Conservation (phyloP, 2,329 filamentous ascomycete genomes). For the Alternaria brassicicola region DNA sequence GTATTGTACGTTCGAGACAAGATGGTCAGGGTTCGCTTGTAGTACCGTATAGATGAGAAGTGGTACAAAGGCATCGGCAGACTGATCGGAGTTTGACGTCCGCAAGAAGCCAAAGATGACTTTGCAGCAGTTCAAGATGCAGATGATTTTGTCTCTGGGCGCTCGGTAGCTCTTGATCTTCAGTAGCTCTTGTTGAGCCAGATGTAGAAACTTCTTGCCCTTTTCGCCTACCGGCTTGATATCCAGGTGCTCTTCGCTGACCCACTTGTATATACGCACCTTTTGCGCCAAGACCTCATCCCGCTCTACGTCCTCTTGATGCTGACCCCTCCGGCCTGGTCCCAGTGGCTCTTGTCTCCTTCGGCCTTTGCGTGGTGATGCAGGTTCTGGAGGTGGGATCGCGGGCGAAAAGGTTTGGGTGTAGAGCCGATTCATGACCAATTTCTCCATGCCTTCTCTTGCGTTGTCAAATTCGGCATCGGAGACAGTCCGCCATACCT, state of each 20-base stretch:
- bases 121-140: constrained; percentile 97
- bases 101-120: constrained; percentile 96
- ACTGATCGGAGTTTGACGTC: constrained; percentile 91
- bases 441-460: constrained; percentile 97
- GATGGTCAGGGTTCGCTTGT: constrained; percentile 90
- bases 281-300: constrained; percentile 97
- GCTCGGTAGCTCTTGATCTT: constrained; percentile 98
- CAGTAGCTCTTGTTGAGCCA: constrained; percentile 91
- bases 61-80: constrained; percentile 89
- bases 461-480: constrained; percentile 99
- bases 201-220: constrained; percentile 81
- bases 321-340: constrained; percentile 88
- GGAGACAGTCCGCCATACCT: constrained; percentile 94
- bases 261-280: constrained; percentile 95
- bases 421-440: constrained; percentile 98
- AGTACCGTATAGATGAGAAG: constrained; percentile 95
- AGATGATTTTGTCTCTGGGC: constrained; percentile 98
- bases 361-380: constrained; percentile 71
- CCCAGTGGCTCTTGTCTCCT: constrained; percentile 65
- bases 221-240: constrained; percentile 85
- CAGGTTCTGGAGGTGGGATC: constrained; percentile 79
- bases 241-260: constrained; percentile 90
- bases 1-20: constrained; percentile 98
- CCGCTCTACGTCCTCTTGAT: constrained; percentile 96
- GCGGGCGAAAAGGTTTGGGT: constrained; percentile 94